Percentiles rank a stretch among this genome's conserved stretches.
phyloP scores from a whole-genome alignment of 345 rosid genomes.

The Heritiera fomes region DNA sequence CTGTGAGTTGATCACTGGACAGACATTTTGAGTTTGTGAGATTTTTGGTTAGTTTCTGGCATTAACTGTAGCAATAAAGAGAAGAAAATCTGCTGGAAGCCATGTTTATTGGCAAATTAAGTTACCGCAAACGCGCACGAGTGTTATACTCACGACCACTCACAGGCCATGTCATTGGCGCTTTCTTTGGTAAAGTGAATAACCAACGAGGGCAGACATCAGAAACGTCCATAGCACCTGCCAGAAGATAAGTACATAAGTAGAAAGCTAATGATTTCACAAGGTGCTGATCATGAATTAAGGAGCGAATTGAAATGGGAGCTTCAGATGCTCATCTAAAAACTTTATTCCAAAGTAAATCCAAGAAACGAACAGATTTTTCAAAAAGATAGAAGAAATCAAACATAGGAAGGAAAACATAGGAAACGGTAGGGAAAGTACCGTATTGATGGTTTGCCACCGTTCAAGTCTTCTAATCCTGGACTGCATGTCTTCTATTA shows the following conservation, averaged over 20 bases:
- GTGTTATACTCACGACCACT: neutral
- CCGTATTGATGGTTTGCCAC: constrained; percentile 94
- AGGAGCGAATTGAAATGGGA: neutral
- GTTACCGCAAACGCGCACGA: neutral
- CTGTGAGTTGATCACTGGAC: neutral
- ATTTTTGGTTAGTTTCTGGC: neutral
- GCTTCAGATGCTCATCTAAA: neutral
- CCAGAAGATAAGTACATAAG: neutral
- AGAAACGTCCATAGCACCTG: constrained; percentile 97
- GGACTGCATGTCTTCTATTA: constrained; percentile 89
- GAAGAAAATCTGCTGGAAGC: too few species aligned
- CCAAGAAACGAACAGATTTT: neutral
- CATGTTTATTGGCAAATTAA: neutral
- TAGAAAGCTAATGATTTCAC: neutral
- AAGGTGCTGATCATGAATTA: neutral
- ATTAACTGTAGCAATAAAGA: neutral
- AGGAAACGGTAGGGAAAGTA: constrained; percentile 25
- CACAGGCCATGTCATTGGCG: constrained; percentile 42
- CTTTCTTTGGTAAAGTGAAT: constrained; percentile 91
- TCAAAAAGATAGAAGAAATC: neutral
- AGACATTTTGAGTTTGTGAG: neutral
- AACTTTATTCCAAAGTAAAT: neutral
- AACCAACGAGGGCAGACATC: constrained; percentile 95
- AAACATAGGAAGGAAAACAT: neutral
- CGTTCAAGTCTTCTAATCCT: constrained; percentile 69